Evolutionary conservation across 202 grass and related monocot species (phyloP), one percentile per base, ranked within the genome.

Genomic region (Tripidium arundinaceum): DNA sequence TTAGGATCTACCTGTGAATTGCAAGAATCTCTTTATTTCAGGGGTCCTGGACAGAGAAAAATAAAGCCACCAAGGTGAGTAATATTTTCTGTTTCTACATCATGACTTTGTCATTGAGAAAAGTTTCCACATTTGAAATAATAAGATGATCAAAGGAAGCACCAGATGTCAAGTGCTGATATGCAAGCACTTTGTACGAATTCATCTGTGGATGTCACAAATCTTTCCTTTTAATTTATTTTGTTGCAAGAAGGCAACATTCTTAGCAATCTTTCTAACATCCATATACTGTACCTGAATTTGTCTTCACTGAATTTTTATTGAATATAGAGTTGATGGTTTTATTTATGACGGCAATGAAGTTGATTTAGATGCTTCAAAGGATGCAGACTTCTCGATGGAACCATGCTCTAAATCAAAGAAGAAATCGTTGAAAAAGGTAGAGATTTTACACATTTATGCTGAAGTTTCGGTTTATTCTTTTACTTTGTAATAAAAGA

Each of bases 11-110:
- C 27, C n/a, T 18, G 13, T 83, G 34, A 83, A 66, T 80, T 74
- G 27, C 65, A 83, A 81, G 84, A 82, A 65, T 37, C 57, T 74
- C 19, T 74, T 85, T 42, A 43, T 4, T 39, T 8, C 52, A 90
- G 41, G 24, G 71, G 12, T 74, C 8, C 62, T 78, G 62, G 50
- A 84, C 72, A 47, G 47, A 86, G 79, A 72, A 93, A 78, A 78
- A 83, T 38, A 58, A 88, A 83, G 70, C 19, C 64, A 37, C 41
- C 77, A 83, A 83, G 79, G 83, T 86, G 67, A 75, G 78, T 55
- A 13, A 62, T 75, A 61, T 57, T 49, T 84, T 61, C 27, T 58
- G 10, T 69, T 75, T 77, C 4, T 16, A 41, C 37, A 60, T 61
- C 12, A 70, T 68, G 43, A 19, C 41, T 38, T 62, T 54, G 36